Base-by-base conservation (phyloP, 140 eudicot genomes). In the Anethum foeniculum region DNA sequence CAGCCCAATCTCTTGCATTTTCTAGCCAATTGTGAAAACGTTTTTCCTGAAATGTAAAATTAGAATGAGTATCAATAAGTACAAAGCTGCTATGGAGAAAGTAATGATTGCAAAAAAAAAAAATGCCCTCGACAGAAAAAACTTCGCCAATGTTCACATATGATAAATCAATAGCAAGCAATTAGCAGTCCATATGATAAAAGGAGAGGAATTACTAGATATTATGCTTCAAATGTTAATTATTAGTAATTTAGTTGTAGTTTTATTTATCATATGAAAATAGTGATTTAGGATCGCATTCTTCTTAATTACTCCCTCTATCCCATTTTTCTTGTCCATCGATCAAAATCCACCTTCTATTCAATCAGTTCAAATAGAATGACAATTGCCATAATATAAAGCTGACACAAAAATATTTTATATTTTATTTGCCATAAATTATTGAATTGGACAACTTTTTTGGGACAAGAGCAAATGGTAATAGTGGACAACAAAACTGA, bases 1-100 rank as follows among this genome's bases (percentile, higher is more conserved):
- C 90, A 32, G 97, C 98, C 98, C 98, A 94, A 51, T 94, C 98
- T 85, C 98, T 88, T 19, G 98, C 98, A 88, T 92, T 94, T 86
- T 92, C 97, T 36, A 94, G 87, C 98, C 98, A 94, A 82, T 92
- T 94, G 83, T 94, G 98, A 79, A 94, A 94, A 15, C 98, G 95
- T 73, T 94, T 94, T 87, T 94, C 97, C 96, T 91, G 85, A 18
- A 78, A 44, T 10, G 32, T 39, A 25, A 46, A 13, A 39, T 60
- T 36, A 38, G 19, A 46, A 44, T 1, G 54, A 44, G 77, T 12
- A 74, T 3, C 58, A 74, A 13, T 11, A 71, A 39, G 19, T 64
- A 32, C 0, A 30, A 67, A 67, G 43, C 18, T 32, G 6, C 43
- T 27, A 16, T 4, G 10, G 5, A 68, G 36, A 16, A 32, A 68